A percentile compares a stretch with the other conserved stretches of the same genome.
Conservation (phyloP, 1,284 basidiomycete species). For the Puccinia hordei region DNA sequence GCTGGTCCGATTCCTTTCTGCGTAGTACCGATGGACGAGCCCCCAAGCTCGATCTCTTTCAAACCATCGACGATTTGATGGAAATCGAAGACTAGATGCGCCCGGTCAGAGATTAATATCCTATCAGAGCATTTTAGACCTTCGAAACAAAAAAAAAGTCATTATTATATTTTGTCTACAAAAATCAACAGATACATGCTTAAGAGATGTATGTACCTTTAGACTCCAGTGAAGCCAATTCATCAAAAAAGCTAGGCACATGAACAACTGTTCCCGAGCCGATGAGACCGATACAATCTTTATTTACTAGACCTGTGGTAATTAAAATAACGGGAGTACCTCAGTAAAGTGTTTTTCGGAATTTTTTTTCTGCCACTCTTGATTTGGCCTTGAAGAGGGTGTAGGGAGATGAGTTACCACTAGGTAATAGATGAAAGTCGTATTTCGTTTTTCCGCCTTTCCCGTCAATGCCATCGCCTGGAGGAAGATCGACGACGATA, state of each 20-base stretch:
- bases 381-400: neutral
- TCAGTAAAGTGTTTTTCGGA: too few species aligned
- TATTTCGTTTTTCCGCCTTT: constrained; percentile 48
- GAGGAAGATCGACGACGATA: constrained; percentile 48
- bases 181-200: too few species aligned
- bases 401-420: constrained; percentile 33
- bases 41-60: constrained; percentile 60
- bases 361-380: neutral
- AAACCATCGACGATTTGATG: constrained; percentile 60
- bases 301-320: constrained; percentile 58
- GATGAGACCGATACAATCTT: constrained; percentile 59
- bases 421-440: constrained; percentile 50
- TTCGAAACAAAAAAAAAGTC: neutral
- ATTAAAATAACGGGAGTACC: too few species aligned
- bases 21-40: constrained; percentile 59
- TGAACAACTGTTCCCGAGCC: constrained; percentile 60
- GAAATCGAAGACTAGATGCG: constrained; percentile 60
- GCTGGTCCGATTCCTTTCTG: constrained; percentile 61
- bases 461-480: constrained; percentile 19
- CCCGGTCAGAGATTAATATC: constrained; percentile 60
- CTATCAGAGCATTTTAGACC: constrained; percentile 59
- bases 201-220: constrained; percentile 55
- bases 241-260: constrained; percentile 60
- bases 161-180: neutral
- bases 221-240: constrained; percentile 59